A percentile compares a stretch with the other conserved stretches of the same genome.
phyloP scores from a whole-genome alignment of 2,329 filamentous ascomycete genomes.

The Emergomyces pasteurianus region DNA sequence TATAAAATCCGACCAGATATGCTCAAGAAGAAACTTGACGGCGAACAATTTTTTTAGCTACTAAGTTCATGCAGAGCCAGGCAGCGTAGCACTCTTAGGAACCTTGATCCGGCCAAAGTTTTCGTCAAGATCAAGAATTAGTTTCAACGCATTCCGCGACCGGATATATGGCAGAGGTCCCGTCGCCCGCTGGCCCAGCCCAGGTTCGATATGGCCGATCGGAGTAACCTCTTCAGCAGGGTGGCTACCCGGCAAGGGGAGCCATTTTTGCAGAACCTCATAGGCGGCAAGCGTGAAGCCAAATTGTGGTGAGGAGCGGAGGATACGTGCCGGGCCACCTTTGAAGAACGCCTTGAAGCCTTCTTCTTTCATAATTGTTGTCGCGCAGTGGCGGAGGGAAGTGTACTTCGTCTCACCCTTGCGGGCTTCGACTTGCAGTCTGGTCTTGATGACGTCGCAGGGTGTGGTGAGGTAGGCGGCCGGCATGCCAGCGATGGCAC shows the following conservation, averaged over 20 bases:
- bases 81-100: slow-evolving; percentile 24
- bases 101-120: slow-evolving; percentile 71
- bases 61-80: slow-evolving; percentile 4
- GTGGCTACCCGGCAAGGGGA: slow-evolving; percentile 63
- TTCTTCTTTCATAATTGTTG: slow-evolving; percentile 77
- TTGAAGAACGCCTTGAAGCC: slow-evolving; percentile 98
- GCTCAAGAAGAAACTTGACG: no score
- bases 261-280: slow-evolving; percentile 69
- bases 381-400: slow-evolving; percentile 72
- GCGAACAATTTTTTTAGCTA: not conserved
- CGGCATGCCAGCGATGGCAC: slow-evolving; percentile 87
- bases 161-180: slow-evolving; percentile 54
- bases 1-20: not conserved
- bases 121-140: slow-evolving; percentile 87
- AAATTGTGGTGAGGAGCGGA: slow-evolving; percentile 93
- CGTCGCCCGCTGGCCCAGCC: slow-evolving; percentile 51
- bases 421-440: slow-evolving; percentile 90
- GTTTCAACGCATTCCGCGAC: slow-evolving; percentile 86
- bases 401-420: slow-evolving; percentile 89
- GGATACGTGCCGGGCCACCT: slow-evolving; percentile 86
- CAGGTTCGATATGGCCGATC: slow-evolving; percentile 51
- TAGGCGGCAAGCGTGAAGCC: slow-evolving; percentile 95
- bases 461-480: slow-evolving; percentile 92
- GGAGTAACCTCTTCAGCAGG: slow-evolving; percentile 43
- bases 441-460: slow-evolving; percentile 98